Percentiles rank a stretch among this genome's conserved stretches.
Evolutionary conservation across 2,329 filamentous ascomycete genomes (phyloP).

Genomic region (Bisporella sp.): DNA sequence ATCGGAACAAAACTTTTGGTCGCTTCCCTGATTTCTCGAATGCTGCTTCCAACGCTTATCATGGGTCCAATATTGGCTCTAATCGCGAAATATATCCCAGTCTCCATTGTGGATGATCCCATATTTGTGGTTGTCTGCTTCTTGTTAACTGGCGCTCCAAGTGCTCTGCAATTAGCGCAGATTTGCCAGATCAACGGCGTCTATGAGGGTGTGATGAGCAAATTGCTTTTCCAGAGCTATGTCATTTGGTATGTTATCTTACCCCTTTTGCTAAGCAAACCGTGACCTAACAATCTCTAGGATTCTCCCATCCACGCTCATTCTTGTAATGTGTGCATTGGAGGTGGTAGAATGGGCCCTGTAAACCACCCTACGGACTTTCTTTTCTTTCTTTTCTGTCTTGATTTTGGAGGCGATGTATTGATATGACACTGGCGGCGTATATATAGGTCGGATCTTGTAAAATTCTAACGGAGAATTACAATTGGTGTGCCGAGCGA

Average conservation of each 20-base stretch:
- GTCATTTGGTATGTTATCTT: slow-evolving; percentile 69
- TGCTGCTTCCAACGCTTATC: slow-evolving; percentile 84
- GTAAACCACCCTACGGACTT: neutral
- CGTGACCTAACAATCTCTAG: slow-evolving; percentile 34
- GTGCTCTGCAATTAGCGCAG: slow-evolving; percentile 88
- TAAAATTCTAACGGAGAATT: too few relatives aligned
- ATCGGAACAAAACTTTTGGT: slow-evolving; percentile 72
- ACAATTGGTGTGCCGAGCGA: neutral
- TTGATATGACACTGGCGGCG: too few relatives aligned
- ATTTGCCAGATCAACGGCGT: slow-evolving; percentile 98
- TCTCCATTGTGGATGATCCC: slow-evolving; percentile 93
- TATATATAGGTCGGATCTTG: too few relatives aligned
- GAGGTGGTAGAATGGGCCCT: slow-evolving; percentile 86
- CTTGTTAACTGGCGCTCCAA: slow-evolving; percentile 87
- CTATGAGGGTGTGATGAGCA: slow-evolving; percentile 90
- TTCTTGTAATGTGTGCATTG: slow-evolving; percentile 84
- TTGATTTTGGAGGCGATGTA: too few relatives aligned
- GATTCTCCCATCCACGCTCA: slow-evolving; percentile 88
- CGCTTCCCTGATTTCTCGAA: slow-evolving; percentile 79
- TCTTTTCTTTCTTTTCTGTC: neutral
- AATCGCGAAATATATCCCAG: slow-evolving; percentile 80
- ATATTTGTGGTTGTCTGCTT: slow-evolving; percentile 99
- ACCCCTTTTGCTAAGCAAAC: neutral
- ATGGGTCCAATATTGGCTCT: slow-evolving; percentile 89
- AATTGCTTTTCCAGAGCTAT: slow-evolving; percentile 90